Base-by-base conservation (phyloP, 495 filamentous ascomycete species). In the Xylaria intraflava region DNA sequence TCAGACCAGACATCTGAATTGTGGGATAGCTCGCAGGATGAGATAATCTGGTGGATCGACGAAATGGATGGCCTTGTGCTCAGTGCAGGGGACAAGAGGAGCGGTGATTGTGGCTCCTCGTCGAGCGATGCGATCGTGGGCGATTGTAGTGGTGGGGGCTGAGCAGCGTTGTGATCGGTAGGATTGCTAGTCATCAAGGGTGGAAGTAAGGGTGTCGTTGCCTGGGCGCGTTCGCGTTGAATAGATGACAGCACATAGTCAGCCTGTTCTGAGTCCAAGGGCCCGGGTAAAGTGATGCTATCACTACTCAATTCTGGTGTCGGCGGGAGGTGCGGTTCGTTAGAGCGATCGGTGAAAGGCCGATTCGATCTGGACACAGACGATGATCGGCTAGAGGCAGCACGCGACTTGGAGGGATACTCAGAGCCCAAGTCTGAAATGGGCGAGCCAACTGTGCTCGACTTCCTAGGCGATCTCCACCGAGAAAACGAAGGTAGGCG, bases 71-170 rank as follows among this genome's bases (percentile, higher is more conserved):
- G 85, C 65, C 85, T 88, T 36, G 83, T 80, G 50, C 89, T 94
- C 24, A 95, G 74, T 0, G 89, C 85, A 4, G 90, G 90, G 3
- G 88, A 88, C 4, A 85, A 78, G 30, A 85, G 74, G 11, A 69
- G 47, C 1, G 64, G 60, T 6, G 58, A 56, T 35, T 62, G 50
- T 2, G 60, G 33, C 6, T 65, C 56, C 3, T 74, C 69, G 3
- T 40, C 62, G 6, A 53, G 19, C 2, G 64, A 65, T 6, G 70
- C 67, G 23, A 78, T 51, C n/a, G 83, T 86, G 0, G 90, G 89
- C 0, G 90, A 95, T 62, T 93, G 88, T 38, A 95, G 69, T 2
- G 90, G 89, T 3, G 90, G 93, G 46, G 85, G 76, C 7, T 86
- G 76, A 36, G 80, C 49, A 26, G 74, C 59, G 55, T 69, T 47